Conservation (phyloP, 2,329 filamentous ascomycete species). For the Elsinoe arachidis region DNA sequence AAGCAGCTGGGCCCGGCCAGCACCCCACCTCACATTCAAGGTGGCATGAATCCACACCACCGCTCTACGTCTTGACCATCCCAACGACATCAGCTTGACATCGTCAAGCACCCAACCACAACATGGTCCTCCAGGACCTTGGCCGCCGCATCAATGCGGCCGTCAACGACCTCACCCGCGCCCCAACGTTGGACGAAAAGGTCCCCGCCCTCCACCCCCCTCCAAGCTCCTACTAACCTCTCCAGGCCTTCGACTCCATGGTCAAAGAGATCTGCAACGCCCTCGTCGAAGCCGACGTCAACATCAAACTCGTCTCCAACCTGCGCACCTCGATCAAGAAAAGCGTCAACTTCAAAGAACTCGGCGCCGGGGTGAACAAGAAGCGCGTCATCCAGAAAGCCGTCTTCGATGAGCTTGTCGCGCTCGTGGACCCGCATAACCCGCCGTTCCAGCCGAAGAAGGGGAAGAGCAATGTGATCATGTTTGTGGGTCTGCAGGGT, state of each 20-base stretch:
- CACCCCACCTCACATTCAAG: slow-evolving; percentile 10
- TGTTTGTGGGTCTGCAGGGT: slow-evolving; percentile 98
- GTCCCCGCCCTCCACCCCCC: slow-evolving; percentile 33
- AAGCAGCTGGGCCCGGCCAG: slow-evolving; percentile 8
- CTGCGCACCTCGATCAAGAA: slow-evolving; percentile 88
- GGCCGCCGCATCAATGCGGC: slow-evolving; percentile 97
- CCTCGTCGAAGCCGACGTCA: slow-evolving; percentile 93
- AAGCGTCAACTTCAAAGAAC: slow-evolving; percentile 88
- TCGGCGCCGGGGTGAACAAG: slow-evolving; percentile 89
- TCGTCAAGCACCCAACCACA: slow-evolving; percentile 17
- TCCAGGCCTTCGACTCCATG: slow-evolving; percentile 89
- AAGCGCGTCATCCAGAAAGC: slow-evolving; percentile 96
- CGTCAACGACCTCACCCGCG: slow-evolving; percentile 84
- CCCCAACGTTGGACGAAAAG: slow-evolving; percentile 94
- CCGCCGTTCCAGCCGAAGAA: slow-evolving; percentile 97
- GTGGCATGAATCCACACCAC: slow-evolving; percentile 9
- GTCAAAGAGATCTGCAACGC: slow-evolving; percentile 96
- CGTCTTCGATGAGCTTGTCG: slow-evolving; percentile 93
- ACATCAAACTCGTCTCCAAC: slow-evolving; percentile 82
- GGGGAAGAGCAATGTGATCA: slow-evolving; percentile 91
- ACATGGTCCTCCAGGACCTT: slow-evolving; percentile 97
- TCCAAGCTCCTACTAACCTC: slow-evolving; percentile 5
- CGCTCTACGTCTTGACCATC: not conserved
- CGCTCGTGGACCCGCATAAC: slow-evolving; percentile 88
- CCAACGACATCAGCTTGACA: not conserved